A percentile compares a stretch with the other conserved stretches of the same genome.
phyloP scores from a whole-genome alignment of 306 rosid genomes.

The Cucumis cinereus region DNA sequence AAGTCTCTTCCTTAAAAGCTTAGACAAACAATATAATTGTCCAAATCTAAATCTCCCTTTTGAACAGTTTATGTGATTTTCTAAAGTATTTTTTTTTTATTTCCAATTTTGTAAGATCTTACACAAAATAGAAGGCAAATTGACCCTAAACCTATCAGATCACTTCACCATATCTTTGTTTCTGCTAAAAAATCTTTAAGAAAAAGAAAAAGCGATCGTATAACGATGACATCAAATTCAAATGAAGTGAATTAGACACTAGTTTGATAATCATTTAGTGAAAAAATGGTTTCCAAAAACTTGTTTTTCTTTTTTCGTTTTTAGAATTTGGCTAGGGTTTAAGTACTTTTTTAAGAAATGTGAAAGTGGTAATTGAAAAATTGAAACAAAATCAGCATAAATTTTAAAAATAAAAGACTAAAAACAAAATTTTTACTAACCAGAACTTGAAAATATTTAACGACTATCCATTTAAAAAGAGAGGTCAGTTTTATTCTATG shows the following conservation, averaged over 20 bases:
- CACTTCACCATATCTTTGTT: background rate
- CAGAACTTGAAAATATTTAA: no score
- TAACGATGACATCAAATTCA: background rate
- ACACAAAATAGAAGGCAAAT: background rate
- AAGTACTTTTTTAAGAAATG: no score
- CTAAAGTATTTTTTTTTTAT: background rate
- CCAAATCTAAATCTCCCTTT: background rate
- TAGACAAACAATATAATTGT: background rate
- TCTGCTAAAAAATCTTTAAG: background rate
- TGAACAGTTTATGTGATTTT: background rate
- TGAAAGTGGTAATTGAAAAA: no score
- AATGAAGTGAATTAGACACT: background rate
- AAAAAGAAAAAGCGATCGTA: background rate
- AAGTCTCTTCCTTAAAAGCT: slow-evolving; percentile 7
- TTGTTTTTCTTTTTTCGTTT: no score
- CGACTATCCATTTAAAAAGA: background rate
- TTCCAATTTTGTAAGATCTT: background rate
- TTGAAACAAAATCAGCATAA: no score
- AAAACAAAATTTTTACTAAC: no score
- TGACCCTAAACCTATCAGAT: background rate
- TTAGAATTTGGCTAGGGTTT: no score
- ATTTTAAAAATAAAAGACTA: no score
- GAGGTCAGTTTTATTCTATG: background rate
- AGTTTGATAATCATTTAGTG: no score
- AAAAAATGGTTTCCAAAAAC: no score